phyloP scores from a whole-genome alignment of 805 yeast genomes.

The Kodamaea fukazawae region DNA sequence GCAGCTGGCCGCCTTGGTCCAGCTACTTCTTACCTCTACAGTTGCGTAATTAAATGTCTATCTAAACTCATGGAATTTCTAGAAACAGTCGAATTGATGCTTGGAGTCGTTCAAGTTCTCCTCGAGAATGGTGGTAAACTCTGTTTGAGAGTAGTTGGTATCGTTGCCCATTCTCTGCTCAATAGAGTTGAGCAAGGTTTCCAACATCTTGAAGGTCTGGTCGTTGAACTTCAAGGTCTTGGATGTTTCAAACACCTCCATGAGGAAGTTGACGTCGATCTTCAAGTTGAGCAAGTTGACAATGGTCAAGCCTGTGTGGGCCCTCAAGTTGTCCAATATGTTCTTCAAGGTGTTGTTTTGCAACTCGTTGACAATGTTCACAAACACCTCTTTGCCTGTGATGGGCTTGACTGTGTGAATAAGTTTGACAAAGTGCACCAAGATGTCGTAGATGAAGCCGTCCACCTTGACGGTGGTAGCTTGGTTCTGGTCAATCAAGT shows the following conservation, averaged over 20 bases:
- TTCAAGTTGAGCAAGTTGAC: slow-evolving; percentile 28
- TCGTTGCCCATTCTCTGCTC: slow-evolving; percentile 16
- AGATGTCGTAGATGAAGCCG: slow-evolving; percentile 37
- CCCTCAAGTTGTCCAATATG: slow-evolving; percentile 31
- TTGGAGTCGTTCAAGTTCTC: slow-evolving; percentile 26
- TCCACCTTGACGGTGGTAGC: slow-evolving; percentile 24
- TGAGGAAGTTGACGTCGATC: slow-evolving; percentile 37
- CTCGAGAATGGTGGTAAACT: slow-evolving; percentile 28
- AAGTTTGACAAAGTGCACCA: slow-evolving; percentile 41
- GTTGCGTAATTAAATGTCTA: too few relatives aligned
- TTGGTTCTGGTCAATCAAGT: slow-evolving; percentile 9
- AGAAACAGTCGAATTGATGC: slow-evolving; percentile 35
- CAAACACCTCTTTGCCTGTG: slow-evolving; percentile 35
- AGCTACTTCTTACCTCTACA: too few relatives aligned
- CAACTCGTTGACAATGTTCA: slow-evolving; percentile 35
- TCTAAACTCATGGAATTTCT: too few relatives aligned
- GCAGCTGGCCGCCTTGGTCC: too few relatives aligned
- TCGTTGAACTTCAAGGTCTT: slow-evolving; percentile 34
- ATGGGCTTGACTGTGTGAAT: slow-evolving; percentile 40
- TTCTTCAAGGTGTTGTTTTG: slow-evolving; percentile 35
- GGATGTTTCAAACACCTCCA: slow-evolving; percentile 38
- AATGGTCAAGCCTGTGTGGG: slow-evolving; percentile 13
- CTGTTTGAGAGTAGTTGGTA: slow-evolving; percentile 21
- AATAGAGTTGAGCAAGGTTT: slow-evolving; percentile 11
- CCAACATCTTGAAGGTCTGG: slow-evolving; percentile 17